These are phyloP conservation scores for Theileria sp. DNA, from an alignment of 169 alveolate species.

Conservation along the genomic window DNA sequence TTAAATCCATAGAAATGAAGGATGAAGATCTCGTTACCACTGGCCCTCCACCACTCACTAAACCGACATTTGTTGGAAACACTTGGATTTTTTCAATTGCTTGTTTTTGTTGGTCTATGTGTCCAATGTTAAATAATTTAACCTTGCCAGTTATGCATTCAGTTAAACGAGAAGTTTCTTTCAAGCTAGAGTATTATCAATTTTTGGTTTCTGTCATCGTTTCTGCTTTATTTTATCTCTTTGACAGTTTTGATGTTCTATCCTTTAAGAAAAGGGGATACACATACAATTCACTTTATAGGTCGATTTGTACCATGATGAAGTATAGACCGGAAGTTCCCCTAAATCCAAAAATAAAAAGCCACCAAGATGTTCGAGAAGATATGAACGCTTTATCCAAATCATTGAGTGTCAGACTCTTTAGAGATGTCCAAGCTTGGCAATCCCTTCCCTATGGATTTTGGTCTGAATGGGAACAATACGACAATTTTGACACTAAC, in stretches of 20 bases:
- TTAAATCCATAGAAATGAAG: neutral
- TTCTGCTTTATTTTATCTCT: neutral
- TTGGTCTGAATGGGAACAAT: conserved; percentile 26
- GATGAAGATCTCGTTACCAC: neutral
- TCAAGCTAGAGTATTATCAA: neutral
- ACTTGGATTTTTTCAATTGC: conserved; percentile 8
- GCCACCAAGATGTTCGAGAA: conserved; percentile 1
- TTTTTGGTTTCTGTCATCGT: conserved; percentile 2
- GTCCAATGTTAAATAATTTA: conserved; percentile 1
- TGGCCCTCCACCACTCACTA: neutral
- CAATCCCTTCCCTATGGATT: conserved; percentile 10
- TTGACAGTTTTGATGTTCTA: neutral
- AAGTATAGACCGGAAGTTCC: neutral
- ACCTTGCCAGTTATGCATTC: conserved; percentile 7
- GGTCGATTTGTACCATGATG: conserved; percentile 5
- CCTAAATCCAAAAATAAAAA: neutral
- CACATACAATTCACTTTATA: conserved; percentile 6
- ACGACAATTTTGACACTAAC: conserved; percentile 13
- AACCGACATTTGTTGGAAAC: neutral
- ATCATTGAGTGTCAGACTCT: conserved; percentile 6
- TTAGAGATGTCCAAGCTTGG: conserved; percentile 27
- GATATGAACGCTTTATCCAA: neutral
- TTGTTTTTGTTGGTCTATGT: conserved; percentile 6
- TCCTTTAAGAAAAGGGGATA: neutral
- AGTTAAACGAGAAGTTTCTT: neutral